Evolutionary conservation across 176 grass and related monocot genomes (phyloP).

Genomic region (Pontederia crassipes): DNA sequence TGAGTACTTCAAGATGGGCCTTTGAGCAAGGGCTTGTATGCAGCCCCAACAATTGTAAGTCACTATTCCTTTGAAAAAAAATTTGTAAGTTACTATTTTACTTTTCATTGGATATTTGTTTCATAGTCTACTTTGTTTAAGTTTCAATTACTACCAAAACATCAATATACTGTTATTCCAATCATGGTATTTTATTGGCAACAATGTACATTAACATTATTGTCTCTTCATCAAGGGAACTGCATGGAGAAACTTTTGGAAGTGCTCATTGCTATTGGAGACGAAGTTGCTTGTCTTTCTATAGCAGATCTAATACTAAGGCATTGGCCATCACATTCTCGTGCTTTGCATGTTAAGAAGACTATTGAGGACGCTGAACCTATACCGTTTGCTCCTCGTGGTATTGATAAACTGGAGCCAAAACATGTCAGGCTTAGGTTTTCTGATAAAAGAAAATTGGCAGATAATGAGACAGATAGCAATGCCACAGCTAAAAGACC

Average conservation of each 20-base stretch:
- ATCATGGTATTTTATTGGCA: slow-evolving; percentile 11
- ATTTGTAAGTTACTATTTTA: not conserved
- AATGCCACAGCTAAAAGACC: slow-evolving; percentile 32
- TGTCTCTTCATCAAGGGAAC: slow-evolving; percentile 41
- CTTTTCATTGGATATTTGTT: slow-evolving; percentile 5
- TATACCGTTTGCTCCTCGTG: slow-evolving; percentile 52
- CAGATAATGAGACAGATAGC: slow-evolving; percentile 30
- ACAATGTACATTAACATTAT: slow-evolving; percentile 1
- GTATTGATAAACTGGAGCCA: slow-evolving; percentile 76
- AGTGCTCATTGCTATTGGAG: slow-evolving; percentile 83
- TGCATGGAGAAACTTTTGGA: slow-evolving; percentile 97
- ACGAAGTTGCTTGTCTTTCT: slow-evolving; percentile 77
- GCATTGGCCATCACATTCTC: slow-evolving; percentile 95
- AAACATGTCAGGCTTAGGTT: slow-evolving; percentile 70
- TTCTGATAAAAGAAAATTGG: slow-evolving; percentile 69
- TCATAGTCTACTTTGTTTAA: slow-evolving; percentile 21
- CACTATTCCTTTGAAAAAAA: not conserved
- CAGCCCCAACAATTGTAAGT: slow-evolving; percentile 94
- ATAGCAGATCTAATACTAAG: slow-evolving; percentile 67
- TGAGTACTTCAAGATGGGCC: slow-evolving; percentile 82
- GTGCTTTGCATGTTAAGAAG: slow-evolving; percentile 80
- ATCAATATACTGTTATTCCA: slow-evolving; percentile 8
- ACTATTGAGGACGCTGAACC: slow-evolving; percentile 58
- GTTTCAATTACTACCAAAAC: not conserved
- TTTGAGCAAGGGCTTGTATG: slow-evolving; percentile 94